A percentile compares a stretch with the other conserved stretches of the same genome.
Evolutionary conservation across 179 eudicot species (phyloP).

Genomic region (Monotropa hypopitys): DNA sequence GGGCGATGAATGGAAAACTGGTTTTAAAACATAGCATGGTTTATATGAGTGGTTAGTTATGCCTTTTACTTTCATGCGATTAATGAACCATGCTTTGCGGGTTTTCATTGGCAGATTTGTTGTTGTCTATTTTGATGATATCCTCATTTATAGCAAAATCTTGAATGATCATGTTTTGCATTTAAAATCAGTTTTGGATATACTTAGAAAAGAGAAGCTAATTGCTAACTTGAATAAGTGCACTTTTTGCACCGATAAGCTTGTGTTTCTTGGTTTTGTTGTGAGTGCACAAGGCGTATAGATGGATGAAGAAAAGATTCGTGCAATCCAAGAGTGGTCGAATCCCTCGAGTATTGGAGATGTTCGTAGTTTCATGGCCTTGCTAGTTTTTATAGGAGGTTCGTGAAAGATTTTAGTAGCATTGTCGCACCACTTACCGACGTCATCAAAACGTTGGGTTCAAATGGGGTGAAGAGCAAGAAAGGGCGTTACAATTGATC

Average conservation of each 20-base stretch:
- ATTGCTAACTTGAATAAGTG: constrained; percentile 8
- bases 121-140: constrained; percentile 6
- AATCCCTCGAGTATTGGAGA: background rate
- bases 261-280: constrained; percentile 1
- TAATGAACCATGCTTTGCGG: constrained; percentile 7
- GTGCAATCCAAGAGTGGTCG: constrained; percentile 10
- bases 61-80: constrained; percentile 4
- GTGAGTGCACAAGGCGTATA: background rate
- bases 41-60: constrained; percentile 8
- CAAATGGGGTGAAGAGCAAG: too few species aligned
- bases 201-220: background rate
- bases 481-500: too few species aligned
- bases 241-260: background rate
- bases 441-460: too few species aligned
- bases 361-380: background rate
- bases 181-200: background rate
- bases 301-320: background rate
- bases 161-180: background rate
- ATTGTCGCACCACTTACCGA: background rate
- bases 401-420: background rate
- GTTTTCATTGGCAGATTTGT: constrained; percentile 8
- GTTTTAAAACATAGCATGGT: background rate
- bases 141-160: background rate
- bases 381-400: constrained; percentile 7
- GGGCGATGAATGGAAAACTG: constrained; percentile 9